Percentiles rank a stretch among this genome's conserved stretches.
Conservation (phyloP, 2,329 filamentous ascomycete species). For the Davidsoniella australis region DNA sequence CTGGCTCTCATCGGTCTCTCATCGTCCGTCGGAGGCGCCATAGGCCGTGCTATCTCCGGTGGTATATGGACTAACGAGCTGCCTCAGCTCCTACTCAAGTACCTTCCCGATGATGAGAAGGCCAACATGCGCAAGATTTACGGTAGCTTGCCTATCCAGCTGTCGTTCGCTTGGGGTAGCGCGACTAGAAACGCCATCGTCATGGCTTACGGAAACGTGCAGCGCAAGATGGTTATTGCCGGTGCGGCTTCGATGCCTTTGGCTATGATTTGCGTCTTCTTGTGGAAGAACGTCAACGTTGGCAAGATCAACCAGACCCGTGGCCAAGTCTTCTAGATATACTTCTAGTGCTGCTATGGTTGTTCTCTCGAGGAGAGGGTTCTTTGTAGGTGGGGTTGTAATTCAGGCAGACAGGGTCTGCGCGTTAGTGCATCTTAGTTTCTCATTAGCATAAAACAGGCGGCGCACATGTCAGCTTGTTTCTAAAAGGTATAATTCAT, state of each 20-base stretch:
- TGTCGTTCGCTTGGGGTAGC: constrained; percentile 32
- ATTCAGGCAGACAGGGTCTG: background rate
- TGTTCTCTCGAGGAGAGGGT: background rate
- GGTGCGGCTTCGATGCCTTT: constrained; percentile 28
- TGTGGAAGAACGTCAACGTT: constrained; percentile 38
- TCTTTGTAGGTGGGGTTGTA: background rate
- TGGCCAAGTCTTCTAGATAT: constrained; percentile 21
- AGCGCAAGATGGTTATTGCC: constrained; percentile 33
- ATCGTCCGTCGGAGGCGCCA: constrained; percentile 40
- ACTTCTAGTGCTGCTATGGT: background rate
- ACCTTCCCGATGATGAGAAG: constrained; percentile 27
- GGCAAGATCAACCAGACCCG: constrained; percentile 26
- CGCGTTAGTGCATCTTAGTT: background rate
- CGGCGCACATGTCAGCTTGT: too few relatives aligned
- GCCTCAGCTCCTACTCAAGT: constrained; percentile 28
- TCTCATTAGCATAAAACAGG: too few relatives aligned
- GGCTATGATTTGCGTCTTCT: constrained; percentile 18
- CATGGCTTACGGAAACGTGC: constrained; percentile 38
- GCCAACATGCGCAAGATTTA: constrained; percentile 27
- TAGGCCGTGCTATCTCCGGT: constrained; percentile 41
- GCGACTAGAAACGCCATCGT: constrained; percentile 38
- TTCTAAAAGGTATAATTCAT: background rate
- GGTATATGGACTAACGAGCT: constrained; percentile 49
- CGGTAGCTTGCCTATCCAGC: constrained; percentile 32
- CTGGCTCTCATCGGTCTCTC: constrained; percentile 45